These are phyloP conservation scores for Neurospora sp. DNA, from an alignment of 495 filamentous ascomycete species.

Conservation along the genomic window DNA sequence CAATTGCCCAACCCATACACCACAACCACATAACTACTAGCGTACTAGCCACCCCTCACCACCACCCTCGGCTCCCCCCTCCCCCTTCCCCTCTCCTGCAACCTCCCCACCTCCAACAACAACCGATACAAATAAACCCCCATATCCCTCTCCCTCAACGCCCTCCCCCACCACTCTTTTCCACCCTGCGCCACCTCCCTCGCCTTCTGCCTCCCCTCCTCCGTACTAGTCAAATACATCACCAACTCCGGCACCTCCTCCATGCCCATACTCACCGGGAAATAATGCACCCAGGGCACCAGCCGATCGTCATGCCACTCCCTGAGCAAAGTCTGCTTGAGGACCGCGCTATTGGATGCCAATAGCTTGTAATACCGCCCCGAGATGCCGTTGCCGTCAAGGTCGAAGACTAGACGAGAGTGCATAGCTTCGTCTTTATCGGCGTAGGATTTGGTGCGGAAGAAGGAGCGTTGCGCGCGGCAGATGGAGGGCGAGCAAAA, in stretches of 20 bases:
- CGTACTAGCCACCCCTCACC: not conserved
- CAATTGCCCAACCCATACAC: not conserved
- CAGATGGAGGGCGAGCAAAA: not conserved
- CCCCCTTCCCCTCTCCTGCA: constrained; percentile 44
- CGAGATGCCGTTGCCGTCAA: constrained; percentile 48
- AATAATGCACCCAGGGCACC: constrained; percentile 23
- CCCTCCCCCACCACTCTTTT: constrained; percentile 54
- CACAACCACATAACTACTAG: not conserved
- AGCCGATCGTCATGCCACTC: constrained; percentile 52
- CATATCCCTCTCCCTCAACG: constrained; percentile 61
- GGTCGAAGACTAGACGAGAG: constrained; percentile 32
- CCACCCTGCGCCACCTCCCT: constrained; percentile 40
- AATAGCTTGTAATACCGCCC: constrained; percentile 42
- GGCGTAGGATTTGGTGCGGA: constrained; percentile 13
- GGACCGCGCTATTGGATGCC: constrained; percentile 25
- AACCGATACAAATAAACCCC: constrained; percentile 60
- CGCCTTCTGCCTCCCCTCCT: constrained; percentile 14
- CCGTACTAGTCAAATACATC: constrained; percentile 27
- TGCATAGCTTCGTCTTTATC: constrained; percentile 11
- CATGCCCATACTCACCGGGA: constrained; percentile 12
- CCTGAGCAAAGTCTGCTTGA: constrained; percentile 42
- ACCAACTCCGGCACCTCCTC: constrained; percentile 18
- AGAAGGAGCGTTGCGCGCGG: constrained; percentile 5
- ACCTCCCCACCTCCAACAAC: constrained; percentile 61
- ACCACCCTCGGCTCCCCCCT: not conserved